Percentiles rank a stretch among this genome's conserved stretches.
Evolutionary conservation across 192 early-diverging fungal species (phyloP).

Genomic region (Coemansia sp.): DNA sequence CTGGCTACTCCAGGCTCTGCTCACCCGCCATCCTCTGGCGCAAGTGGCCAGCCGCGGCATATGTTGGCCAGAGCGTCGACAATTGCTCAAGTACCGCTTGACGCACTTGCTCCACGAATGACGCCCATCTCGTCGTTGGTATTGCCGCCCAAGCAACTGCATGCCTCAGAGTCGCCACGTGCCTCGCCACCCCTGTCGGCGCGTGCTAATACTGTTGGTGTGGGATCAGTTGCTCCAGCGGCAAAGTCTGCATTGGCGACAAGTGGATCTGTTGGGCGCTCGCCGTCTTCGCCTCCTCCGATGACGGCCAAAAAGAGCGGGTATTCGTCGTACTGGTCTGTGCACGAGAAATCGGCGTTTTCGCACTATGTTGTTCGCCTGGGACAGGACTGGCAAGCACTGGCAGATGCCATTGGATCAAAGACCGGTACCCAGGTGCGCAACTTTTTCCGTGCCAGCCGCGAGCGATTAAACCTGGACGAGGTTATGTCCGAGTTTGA

Average conservation of each 20-base stretch:
- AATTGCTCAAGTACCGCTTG: slow-evolving; percentile 34
- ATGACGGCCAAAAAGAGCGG: slow-evolving; percentile 54
- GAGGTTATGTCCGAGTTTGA: slow-evolving; percentile 40
- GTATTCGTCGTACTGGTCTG: slow-evolving; percentile 90
- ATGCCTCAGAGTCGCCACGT: slow-evolving; percentile 2
- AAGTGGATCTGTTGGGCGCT: neutral
- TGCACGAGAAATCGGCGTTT: slow-evolving; percentile 78
- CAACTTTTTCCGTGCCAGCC: slow-evolving; percentile 76
- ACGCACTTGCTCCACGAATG: slow-evolving; percentile 18
- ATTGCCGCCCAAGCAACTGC: slow-evolving; percentile 22
- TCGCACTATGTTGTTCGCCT: slow-evolving; percentile 61
- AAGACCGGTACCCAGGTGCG: slow-evolving; percentile 86
- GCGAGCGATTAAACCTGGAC: slow-evolving; percentile 61
- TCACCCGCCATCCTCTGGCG: neutral
- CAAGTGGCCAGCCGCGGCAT: slow-evolving; percentile 3
- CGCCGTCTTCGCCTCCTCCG: slow-evolving; percentile 14
- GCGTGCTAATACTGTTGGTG: neutral
- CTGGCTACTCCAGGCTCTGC: neutral
- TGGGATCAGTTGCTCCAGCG: neutral
- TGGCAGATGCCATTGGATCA: slow-evolving; percentile 72
- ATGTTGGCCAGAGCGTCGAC: slow-evolving; percentile 9
- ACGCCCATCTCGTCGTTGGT: slow-evolving; percentile 27
- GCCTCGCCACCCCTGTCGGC: neutral
- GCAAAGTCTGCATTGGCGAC: neutral
- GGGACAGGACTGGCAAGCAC: slow-evolving; percentile 79